Conservation (phyloP, 2,329 filamentous ascomycete genomes). For the Ophiostoma ips region DNA sequence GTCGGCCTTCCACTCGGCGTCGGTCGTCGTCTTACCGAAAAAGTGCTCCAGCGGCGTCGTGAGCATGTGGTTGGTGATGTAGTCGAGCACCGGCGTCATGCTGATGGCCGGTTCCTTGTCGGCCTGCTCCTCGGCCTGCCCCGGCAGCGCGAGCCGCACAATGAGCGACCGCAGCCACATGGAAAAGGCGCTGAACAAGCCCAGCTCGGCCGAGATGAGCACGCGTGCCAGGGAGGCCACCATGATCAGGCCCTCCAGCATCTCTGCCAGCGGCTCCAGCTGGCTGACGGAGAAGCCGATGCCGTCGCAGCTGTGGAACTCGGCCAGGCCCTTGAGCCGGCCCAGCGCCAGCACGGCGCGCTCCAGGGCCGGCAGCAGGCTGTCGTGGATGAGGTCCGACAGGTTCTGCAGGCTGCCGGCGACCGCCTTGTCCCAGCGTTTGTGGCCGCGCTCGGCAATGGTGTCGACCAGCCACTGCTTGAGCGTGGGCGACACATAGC, state of each 20-base stretch:
- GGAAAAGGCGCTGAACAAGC: slow-evolving; percentile 66
- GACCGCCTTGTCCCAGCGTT: slow-evolving; percentile 80
- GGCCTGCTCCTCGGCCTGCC: slow-evolving; percentile 57
- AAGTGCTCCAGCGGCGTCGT: slow-evolving; percentile 51
- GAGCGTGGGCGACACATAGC: slow-evolving; percentile 60
- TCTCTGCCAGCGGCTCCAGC: slow-evolving; percentile 53
- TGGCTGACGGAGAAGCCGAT: slow-evolving; percentile 53
- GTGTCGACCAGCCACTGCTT: slow-evolving; percentile 83
- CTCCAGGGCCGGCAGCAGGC: slow-evolving; percentile 77
- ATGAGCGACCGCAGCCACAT: slow-evolving; percentile 76
- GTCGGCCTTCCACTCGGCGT: slow-evolving; percentile 36
- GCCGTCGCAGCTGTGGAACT: slow-evolving; percentile 50
- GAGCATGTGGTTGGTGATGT: slow-evolving; percentile 59
- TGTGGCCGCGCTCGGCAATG: slow-evolving; percentile 47
- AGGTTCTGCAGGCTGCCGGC: slow-evolving; percentile 64
- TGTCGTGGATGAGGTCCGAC: slow-evolving; percentile 67
- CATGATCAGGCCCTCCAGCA: slow-evolving; percentile 60
- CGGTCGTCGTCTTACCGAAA: slow-evolving; percentile 33
- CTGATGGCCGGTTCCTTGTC: slow-evolving; percentile 70
- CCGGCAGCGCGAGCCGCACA: slow-evolving; percentile 55
- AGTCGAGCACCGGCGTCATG: slow-evolving; percentile 56
- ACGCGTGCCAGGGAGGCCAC: slow-evolving; percentile 60
- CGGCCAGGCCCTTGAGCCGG: slow-evolving; percentile 69
- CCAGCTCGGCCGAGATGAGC: slow-evolving; percentile 60
- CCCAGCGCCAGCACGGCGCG: slow-evolving; percentile 69